Conservation (phyloP, 2,329 filamentous ascomycete species). For the Rhinocladiella similis region DNA sequence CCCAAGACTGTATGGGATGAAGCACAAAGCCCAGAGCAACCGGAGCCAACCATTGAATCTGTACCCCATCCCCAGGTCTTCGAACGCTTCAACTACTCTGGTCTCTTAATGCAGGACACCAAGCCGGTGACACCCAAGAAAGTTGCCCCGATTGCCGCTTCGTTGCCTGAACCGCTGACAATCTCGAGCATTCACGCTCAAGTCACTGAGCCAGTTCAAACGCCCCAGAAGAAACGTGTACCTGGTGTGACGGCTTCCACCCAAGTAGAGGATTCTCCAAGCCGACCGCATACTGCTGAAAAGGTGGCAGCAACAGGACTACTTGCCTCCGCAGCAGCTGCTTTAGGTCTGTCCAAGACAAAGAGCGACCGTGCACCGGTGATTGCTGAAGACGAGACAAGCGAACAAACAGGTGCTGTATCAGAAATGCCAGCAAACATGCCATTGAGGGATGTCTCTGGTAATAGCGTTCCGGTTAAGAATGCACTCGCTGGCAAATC, state of each 20-base stretch:
- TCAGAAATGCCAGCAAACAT: slow-evolving; percentile 34
- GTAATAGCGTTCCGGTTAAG: slow-evolving; percentile 48
- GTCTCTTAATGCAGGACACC: slow-evolving; percentile 31
- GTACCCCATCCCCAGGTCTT: slow-evolving; percentile 14
- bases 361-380: slow-evolving; percentile 42
- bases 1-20: slow-evolving; percentile 45
- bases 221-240: slow-evolving; percentile 27
- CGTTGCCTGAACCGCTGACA: slow-evolving; percentile 26
- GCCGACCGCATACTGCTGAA: slow-evolving; percentile 40
- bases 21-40: slow-evolving; percentile 43
- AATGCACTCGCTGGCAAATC: slow-evolving; percentile 7
- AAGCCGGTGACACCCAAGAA: slow-evolving; percentile 21
- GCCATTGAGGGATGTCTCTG: slow-evolving; percentile 65
- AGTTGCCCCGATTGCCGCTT: slow-evolving; percentile 4
- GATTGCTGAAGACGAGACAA: slow-evolving; percentile 66
- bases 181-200: slow-evolving; percentile 36
- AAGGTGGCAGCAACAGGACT: slow-evolving; percentile 24
- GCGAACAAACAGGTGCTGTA: slow-evolving; percentile 52
- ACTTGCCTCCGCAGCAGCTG: slow-evolving; percentile 25
- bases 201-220: slow-evolving; percentile 33
- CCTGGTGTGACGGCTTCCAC: slow-evolving; percentile 37
- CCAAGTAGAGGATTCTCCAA: slow-evolving; percentile 25
- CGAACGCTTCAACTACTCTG: slow-evolving; percentile 32
- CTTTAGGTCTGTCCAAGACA: slow-evolving; percentile 22
- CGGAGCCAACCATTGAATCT: slow-evolving; percentile 1